Evolutionary conservation across 1,139 yeast species (phyloP).

Genomic region (Blastobotrys persicus): DNA sequence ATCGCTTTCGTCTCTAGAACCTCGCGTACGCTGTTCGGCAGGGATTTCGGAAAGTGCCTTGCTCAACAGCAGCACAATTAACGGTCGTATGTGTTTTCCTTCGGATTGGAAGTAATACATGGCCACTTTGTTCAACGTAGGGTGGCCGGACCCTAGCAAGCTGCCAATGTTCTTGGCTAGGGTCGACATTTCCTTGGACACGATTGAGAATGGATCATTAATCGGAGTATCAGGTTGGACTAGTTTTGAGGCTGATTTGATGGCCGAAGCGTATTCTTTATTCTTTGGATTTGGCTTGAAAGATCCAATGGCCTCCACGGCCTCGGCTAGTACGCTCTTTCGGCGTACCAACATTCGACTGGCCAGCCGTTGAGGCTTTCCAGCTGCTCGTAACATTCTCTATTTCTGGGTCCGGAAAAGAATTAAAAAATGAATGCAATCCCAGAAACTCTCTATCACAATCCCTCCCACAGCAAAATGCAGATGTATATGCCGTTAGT

Average conservation of each 20-base stretch:
- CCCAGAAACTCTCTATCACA: background rate
- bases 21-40: slow-evolving; percentile 59
- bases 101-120: slow-evolving; percentile 93
- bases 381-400: background rate
- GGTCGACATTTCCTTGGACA: slow-evolving; percentile 91
- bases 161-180: slow-evolving; percentile 83
- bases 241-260: slow-evolving; percentile 73
- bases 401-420: too few relatives aligned
- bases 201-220: slow-evolving; percentile 84
- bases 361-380: background rate
- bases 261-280: slow-evolving; percentile 48
- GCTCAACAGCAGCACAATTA: slow-evolving; percentile 77
- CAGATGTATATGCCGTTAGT: background rate
- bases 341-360: slow-evolving; percentile 11
- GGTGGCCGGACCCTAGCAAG: slow-evolving; percentile 89
- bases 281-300: slow-evolving; percentile 17
- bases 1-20: slow-evolving; percentile 34
- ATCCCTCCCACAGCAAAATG: background rate
- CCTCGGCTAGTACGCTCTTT: slow-evolving; percentile 31
- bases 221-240: slow-evolving; percentile 66
- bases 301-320: slow-evolving; percentile 23
- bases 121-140: slow-evolving; percentile 84
- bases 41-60: slow-evolving; percentile 83
- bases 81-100: slow-evolving; percentile 93
- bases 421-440: background rate